phyloP scores from a whole-genome alignment of 345 rosid genomes.

The Sonneratia caseolaris region DNA sequence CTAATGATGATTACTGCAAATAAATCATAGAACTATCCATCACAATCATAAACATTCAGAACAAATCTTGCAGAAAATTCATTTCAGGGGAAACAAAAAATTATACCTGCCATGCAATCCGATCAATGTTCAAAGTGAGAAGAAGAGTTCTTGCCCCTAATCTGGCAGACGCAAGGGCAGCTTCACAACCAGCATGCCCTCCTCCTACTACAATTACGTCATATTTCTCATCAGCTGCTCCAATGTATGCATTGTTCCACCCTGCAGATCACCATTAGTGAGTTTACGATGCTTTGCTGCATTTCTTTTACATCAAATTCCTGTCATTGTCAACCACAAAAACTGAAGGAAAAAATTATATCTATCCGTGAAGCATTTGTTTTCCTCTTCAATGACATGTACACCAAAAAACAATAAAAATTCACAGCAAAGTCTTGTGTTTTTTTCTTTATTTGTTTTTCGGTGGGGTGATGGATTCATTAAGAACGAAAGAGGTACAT shows the following conservation, averaged over 20 bases:
- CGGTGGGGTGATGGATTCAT: not conserved
- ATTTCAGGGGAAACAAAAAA: not conserved
- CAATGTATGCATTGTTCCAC: conserved; percentile 13
- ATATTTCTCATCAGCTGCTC: conserved; percentile 43
- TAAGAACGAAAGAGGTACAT: not conserved
- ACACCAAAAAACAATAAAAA: not conserved
- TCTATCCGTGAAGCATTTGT: not conserved
- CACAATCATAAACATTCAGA: not conserved
- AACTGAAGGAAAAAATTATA: not conserved
- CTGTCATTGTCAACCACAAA: not conserved
- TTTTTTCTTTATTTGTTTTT: too few species aligned
- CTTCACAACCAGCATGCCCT: conserved; percentile 94
- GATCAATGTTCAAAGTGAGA: conserved; percentile 78
- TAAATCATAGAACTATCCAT: not conserved
- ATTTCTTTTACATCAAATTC: not conserved
- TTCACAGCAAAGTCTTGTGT: not conserved
- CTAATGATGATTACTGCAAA: not conserved
- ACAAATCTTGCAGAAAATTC: not conserved
- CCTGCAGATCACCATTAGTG: conserved; percentile 20
- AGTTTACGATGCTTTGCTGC: not conserved
- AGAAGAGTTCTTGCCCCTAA: conserved; percentile 86
- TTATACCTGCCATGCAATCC: conserved; percentile 93
- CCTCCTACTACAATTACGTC: conserved; percentile 94
- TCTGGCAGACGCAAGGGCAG: conserved; percentile 87
- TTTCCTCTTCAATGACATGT: not conserved